These are phyloP conservation scores for Uronychia binucleata DNA, from an alignment of 73 alveolate genomes.

Conservation along the genomic window DNA sequence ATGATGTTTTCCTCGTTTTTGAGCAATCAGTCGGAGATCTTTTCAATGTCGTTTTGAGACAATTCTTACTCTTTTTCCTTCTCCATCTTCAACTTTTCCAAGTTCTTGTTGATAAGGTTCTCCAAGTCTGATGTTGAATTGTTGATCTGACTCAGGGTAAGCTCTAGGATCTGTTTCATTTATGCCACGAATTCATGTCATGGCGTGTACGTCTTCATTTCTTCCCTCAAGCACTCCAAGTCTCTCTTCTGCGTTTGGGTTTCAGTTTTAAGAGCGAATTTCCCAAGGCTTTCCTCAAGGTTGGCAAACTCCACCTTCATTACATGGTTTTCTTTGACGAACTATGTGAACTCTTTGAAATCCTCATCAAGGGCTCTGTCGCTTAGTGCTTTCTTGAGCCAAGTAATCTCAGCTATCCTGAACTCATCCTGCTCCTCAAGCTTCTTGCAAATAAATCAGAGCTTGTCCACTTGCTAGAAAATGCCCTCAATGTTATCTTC, in stretches of 20 bases:
- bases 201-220: not conserved
- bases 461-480: not conserved
- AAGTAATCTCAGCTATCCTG: not conserved
- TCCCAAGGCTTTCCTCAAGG: not conserved
- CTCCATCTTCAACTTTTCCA: not conserved
- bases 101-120: not conserved
- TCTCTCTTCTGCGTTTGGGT: not conserved
- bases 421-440: not conserved
- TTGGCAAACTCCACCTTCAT: not conserved
- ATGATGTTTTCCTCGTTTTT: not conserved
- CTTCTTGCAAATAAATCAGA: not conserved
- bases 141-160: not conserved
- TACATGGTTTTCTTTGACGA: not conserved
- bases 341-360: not conserved
- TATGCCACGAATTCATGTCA: not conserved
- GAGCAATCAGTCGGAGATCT: not conserved
- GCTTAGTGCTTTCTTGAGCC: not conserved
- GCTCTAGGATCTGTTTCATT: not conserved
- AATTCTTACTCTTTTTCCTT: not conserved
- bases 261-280: not conserved
- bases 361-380: not conserved
- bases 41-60: not conserved
- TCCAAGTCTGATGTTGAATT: not conserved
- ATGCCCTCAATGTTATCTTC: not conserved
- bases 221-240: not conserved